These are phyloP conservation scores for Zygosaccharomyces siamensis DNA, from an alignment of 805 yeast genomes.

Conservation along the genomic window DNA sequence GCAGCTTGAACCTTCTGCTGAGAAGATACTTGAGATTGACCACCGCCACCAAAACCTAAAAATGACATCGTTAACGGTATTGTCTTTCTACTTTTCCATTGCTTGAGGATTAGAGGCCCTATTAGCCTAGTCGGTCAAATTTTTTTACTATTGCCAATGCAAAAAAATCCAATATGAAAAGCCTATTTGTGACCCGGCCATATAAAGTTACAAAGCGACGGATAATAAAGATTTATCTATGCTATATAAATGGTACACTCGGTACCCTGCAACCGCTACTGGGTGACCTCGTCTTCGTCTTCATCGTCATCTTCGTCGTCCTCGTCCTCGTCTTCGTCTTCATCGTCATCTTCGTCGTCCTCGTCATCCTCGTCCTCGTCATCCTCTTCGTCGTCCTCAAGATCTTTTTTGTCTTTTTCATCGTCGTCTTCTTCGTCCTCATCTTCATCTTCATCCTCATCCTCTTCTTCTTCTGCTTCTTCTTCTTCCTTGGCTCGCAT, in stretches of 20 bases:
- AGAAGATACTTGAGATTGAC: slow-evolving; percentile 65
- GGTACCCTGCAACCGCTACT: neutral
- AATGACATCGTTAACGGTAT: slow-evolving; percentile 47
- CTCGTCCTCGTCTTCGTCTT: slow-evolving; percentile 14
- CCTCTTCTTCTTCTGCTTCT: slow-evolving; percentile 40
- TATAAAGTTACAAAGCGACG: slow-evolving; percentile 1
- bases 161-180: neutral
- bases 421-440: slow-evolving; percentile 38
- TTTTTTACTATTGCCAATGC: neutral
- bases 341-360: slow-evolving; percentile 6
- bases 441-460: slow-evolving; percentile 36
- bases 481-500: slow-evolving; percentile 39
- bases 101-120: neutral
- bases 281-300: slow-evolving; percentile 10
- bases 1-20: slow-evolving; percentile 84
- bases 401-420: slow-evolving; percentile 10
- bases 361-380: slow-evolving; percentile 37
- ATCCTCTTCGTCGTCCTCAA: slow-evolving; percentile 10
- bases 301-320: slow-evolving; percentile 15
- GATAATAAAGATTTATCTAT: neutral
- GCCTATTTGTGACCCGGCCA: slow-evolving; percentile 1
- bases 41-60: slow-evolving; percentile 73
- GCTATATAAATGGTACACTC: slow-evolving; percentile 3
- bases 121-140: neutral
- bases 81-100: neutral